phyloP scores from a whole-genome alignment of 108 stramenopile genomes.

The Parietichytrium sp. region DNA sequence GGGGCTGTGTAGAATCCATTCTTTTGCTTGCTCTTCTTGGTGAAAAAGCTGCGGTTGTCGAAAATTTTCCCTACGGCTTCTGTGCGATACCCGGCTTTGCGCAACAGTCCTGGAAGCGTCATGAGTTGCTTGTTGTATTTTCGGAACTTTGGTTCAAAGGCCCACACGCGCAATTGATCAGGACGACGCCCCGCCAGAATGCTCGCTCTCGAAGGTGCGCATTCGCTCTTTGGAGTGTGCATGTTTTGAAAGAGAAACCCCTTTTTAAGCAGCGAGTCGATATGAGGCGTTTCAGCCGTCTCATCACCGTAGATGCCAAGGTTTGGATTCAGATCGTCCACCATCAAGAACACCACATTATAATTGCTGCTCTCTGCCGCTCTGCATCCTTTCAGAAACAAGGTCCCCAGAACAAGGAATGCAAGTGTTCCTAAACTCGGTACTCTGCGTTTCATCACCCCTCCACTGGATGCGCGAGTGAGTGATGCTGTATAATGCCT shows the following conservation, averaged over 20 bases:
- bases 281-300: neutral
- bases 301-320: neutral
- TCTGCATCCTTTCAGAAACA: no score
- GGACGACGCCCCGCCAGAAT: neutral
- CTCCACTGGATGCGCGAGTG: no score
- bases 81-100: constrained; percentile 13
- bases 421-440: no score
- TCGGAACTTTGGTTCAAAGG: neutral
- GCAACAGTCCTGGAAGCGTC: neutral
- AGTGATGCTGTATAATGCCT: no score
- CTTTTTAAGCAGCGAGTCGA: neutral
- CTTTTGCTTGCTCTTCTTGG: neutral
- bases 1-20: neutral
- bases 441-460: no score
- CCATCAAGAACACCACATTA: neutral
- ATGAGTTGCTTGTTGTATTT: constrained; percentile 24
- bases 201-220: neutral
- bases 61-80: neutral
- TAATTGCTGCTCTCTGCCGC: no score
- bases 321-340: neutral
- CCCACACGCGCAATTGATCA: neutral
- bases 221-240: neutral
- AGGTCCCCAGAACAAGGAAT: no score
- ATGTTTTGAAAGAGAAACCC: neutral
- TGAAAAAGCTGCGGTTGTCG: neutral